These are phyloP conservation scores for Laburnicola sp. DNA, from an alignment of 2,329 filamentous ascomycete genomes.

Conservation along the genomic window DNA sequence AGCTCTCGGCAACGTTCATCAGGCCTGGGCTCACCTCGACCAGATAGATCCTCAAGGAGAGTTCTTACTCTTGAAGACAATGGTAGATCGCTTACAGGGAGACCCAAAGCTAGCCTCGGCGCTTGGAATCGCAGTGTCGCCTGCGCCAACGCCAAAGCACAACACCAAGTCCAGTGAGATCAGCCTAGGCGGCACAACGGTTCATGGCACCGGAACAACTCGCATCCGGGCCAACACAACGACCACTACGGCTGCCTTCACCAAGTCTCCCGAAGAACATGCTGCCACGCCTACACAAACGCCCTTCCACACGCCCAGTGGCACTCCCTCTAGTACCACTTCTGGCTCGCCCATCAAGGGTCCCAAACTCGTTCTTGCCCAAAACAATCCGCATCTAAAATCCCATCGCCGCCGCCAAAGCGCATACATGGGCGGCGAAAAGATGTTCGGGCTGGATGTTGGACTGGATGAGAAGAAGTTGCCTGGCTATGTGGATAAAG, in stretches of 20 bases:
- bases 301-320: slow-evolving; percentile 24
- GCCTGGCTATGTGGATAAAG: slow-evolving; percentile 63
- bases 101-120: slow-evolving; percentile 65
- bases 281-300: slow-evolving; percentile 23
- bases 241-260: slow-evolving; percentile 18
- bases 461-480: slow-evolving; percentile 54
- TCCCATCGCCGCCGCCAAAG: slow-evolving; percentile 64
- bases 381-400: slow-evolving; percentile 83
- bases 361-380: slow-evolving; percentile 73
- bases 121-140: slow-evolving; percentile 45
- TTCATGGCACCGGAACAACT: slow-evolving; percentile 39
- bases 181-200: slow-evolving; percentile 39
- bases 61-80: slow-evolving; percentile 77
- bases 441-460: slow-evolving; percentile 47
- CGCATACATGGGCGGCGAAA: slow-evolving; percentile 48
- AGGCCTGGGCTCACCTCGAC: slow-evolving; percentile 84
- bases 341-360: slow-evolving; percentile 53
- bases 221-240: slow-evolving; percentile 39
- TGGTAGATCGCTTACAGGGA: slow-evolving; percentile 72
- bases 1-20: slow-evolving; percentile 77
- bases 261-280: slow-evolving; percentile 28
- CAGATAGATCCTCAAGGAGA: slow-evolving; percentile 87
- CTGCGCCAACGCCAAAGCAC: slow-evolving; percentile 33
- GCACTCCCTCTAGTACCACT: slow-evolving; percentile 35
- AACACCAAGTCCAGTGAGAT: slow-evolving; percentile 38